Percentiles rank a stretch among this genome's conserved stretches.
Evolutionary conservation across 2,329 filamentous ascomycete species (phyloP).

Genomic region (Fusarium anthophilum): DNA sequence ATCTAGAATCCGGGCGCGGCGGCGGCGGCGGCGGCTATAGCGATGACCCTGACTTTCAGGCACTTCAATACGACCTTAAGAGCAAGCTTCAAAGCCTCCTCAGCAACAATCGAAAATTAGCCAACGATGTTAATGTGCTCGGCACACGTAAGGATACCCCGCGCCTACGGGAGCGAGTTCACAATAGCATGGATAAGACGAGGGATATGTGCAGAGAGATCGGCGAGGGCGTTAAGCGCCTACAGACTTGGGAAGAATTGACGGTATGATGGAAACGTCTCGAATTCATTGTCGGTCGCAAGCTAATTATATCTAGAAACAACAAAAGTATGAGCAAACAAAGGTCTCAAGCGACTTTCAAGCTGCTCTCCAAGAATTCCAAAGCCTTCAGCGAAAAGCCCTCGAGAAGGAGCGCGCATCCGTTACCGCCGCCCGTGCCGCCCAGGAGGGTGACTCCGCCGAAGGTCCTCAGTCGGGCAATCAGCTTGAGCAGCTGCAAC

Average conservation of each 20-base stretch:
- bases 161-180: constrained; percentile 88
- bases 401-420: constrained; percentile 93
- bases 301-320: constrained; percentile 66
- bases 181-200: constrained; percentile 86
- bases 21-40: constrained; percentile 77
- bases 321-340: constrained; percentile 95
- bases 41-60: constrained; percentile 93
- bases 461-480: constrained; percentile 45
- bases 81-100: constrained; percentile 90
- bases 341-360: constrained; percentile 96
- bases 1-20: constrained; percentile 81
- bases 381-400: constrained; percentile 86
- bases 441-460: constrained; percentile 70
- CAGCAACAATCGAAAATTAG: constrained; percentile 85
- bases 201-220: constrained; percentile 88
- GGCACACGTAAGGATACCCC: constrained; percentile 93
- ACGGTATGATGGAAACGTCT: constrained; percentile 61
- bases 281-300: constrained; percentile 18
- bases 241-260: constrained; percentile 86
- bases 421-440: constrained; percentile 82
- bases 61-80: constrained; percentile 82
- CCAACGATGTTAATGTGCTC: constrained; percentile 83
- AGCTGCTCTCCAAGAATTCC: constrained; percentile 88
- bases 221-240: constrained; percentile 91
- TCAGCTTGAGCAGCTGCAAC: constrained; percentile 66